Evolutionary conservation across 768 basidiomycete genomes (phyloP), one percentile per base, ranked within the genome.

Genomic region (Pisolithus marmoratus): DNA sequence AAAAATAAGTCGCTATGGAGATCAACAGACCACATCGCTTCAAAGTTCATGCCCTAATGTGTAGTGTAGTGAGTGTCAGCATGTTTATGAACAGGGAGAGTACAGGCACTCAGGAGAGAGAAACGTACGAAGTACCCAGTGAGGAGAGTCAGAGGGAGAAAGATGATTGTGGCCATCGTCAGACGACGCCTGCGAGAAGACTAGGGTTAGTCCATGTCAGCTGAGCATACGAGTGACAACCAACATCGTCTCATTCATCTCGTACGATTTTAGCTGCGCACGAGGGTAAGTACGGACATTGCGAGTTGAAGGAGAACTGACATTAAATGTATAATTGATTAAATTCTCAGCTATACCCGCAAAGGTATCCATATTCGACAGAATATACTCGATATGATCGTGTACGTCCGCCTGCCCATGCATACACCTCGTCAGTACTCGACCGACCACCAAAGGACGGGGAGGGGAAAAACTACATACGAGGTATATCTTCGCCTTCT

Each of bases 241-340:
- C 38, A 60, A 80, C 85, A 89, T 88, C 45, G 83, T 80, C 63
- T 83, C 74, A 61, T 87, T 87, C 83, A 83, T 87, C 57, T 87
- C 80, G 62, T 87, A 83, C 11, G 84, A 83, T 15, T 82, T 78
- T 69, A 84, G 77, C 85, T 87, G 59, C 14, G 7, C 4, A 19
- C n/a, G 23, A 49, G 26, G 27, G 29, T 8, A 19, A 36, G n/a
- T 1, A n/a, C 15, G 17, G n/a, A 9, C 3, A 45, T 14, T 4
- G 2, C 4, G 29, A 29, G 37, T 23, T 15, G 7, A 37, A 20
- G 20, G 4, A 27, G 44, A 52, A 20, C 36, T 23, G 46, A 85
- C 83, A 64, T 88, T 88, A 73, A 88, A 89, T 19, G 83, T 80
- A 62, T 84, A 88, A 53, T 78, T 75, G 58, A 88, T 87, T 58